Base-by-base conservation (phyloP, 257 asterid species). In the Gardenia jasminoides region DNA sequence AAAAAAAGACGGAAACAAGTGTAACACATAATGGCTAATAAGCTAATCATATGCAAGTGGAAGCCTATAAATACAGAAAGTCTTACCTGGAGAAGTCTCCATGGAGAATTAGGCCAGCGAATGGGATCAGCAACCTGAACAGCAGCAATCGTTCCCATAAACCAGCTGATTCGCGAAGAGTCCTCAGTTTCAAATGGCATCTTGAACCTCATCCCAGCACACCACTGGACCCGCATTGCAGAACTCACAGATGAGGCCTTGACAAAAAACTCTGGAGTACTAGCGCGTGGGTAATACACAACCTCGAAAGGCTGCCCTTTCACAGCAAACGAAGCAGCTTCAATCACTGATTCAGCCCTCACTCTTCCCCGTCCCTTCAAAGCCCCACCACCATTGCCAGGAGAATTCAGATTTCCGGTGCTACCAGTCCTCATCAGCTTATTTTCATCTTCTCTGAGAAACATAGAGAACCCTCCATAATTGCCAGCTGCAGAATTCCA, bases 151-250 rank as follows among this genome's bases (percentile, higher is more conserved):
- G 93, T 89, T 72, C 96, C 96, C 90, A 86, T 84, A 79, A 89
- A 91, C 96, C 96, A 91, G 81, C 93, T 89, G 64, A 91, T 85
- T 36, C 93, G 82, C 8, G 96, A 86, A 77, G 93, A 85, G 68
- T 89, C 96, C 88, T 89, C 95, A 0, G 95, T 89, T 82, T 90
- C 95, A 74, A 89, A 90, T 7, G 95, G 87, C 93, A 90, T 91
- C 88, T 91, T 89, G 80, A 91, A 91, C 83, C 96, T 91, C 91
- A 89, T 88, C 48, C 91, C 90, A 22, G 88, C 64, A 75, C 87
- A 80, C 96, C 96, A 91, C 43, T 84, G 96, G 61, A 83, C 85
- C 83, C 88, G 88, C 91, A 89, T 83, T 1, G 92, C 90, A 31
- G 87, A 54, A 70, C 64, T 80, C 69, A 91, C 93, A 12, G 86